Conservation (phyloP, 805 yeast genomes). For the Starmerella apis region DNA sequence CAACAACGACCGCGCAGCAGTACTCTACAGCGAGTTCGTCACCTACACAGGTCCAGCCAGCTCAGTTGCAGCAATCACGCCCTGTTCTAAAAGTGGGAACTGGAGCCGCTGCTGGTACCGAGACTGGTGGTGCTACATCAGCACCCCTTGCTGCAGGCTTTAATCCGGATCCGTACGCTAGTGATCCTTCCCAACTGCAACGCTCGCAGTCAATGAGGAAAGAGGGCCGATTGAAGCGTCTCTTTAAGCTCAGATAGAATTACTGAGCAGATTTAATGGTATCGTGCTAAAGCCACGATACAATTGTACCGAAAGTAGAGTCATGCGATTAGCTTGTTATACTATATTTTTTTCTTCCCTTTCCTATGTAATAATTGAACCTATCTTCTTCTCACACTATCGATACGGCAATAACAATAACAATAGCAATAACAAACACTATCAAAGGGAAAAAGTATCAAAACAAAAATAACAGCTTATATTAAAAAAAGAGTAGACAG, state of each 20-base stretch:
- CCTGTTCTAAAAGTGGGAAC: not conserved
- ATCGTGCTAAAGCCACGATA: no score
- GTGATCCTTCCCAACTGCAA: slow-evolving; percentile 3
- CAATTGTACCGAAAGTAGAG: no score
- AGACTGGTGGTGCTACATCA: not conserved
- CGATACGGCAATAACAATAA: no score
- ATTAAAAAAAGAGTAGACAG: no score
- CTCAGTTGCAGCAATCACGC: no score
- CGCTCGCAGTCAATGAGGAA: not conserved
- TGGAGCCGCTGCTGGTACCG: not conserved
- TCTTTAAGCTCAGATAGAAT: slow-evolving; percentile 8
- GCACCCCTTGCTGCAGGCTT: not conserved
- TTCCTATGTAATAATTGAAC: not conserved
- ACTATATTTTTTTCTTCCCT: not conserved
- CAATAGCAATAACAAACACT: no score
- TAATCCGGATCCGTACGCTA: not conserved
- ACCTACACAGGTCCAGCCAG: no score
- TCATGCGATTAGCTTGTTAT: not conserved
- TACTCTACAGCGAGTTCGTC: no score
- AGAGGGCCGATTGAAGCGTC: slow-evolving; percentile 14
- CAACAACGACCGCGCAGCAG: no score
- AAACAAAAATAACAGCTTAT: no score
- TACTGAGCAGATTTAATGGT: not conserved
- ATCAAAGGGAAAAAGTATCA: no score
- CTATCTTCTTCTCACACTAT: not conserved